A percentile compares a stretch with the other conserved stretches of the same genome.
Evolutionary conservation across 2,329 filamentous ascomycete genomes (phyloP).

Genomic region (Cladophialophora psammophila): DNA sequence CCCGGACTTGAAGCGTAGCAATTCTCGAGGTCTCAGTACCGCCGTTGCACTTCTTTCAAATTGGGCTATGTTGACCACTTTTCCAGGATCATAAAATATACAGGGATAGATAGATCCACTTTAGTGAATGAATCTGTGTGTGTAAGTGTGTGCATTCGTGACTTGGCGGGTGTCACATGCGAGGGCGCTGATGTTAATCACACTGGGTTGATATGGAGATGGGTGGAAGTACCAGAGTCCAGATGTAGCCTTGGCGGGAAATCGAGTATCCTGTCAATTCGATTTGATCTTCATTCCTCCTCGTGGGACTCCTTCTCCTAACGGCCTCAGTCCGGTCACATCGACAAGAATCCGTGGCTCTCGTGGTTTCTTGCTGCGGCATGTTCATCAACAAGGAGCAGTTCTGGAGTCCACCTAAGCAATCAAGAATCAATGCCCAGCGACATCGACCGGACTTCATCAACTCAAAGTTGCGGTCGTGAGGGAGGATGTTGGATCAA

Average conservation of each 20-base stretch:
- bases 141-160: neutral
- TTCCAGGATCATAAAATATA: neutral
- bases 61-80: neutral
- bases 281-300: too few relatives aligned
- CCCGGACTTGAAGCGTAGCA: conserved; percentile 5
- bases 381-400: neutral
- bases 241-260: neutral
- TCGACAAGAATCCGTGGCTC: neutral
- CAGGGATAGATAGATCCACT: neutral
- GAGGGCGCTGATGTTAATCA: neutral
- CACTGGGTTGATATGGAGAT: neutral
- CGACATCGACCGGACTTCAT: neutral
- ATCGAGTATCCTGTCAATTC: too few relatives aligned
- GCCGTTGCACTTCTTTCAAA: conserved; percentile 1
- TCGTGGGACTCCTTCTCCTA: neutral
- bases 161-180: neutral
- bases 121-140: neutral
- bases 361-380: neutral
- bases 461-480: neutral
- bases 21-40: neutral
- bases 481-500: neutral
- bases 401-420: neutral
- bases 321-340: neutral
- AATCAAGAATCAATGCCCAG: neutral
- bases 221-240: neutral